Evolutionary conservation across 148 eudicot species (phyloP).

Genomic region (Nyssa sinensis): DNA sequence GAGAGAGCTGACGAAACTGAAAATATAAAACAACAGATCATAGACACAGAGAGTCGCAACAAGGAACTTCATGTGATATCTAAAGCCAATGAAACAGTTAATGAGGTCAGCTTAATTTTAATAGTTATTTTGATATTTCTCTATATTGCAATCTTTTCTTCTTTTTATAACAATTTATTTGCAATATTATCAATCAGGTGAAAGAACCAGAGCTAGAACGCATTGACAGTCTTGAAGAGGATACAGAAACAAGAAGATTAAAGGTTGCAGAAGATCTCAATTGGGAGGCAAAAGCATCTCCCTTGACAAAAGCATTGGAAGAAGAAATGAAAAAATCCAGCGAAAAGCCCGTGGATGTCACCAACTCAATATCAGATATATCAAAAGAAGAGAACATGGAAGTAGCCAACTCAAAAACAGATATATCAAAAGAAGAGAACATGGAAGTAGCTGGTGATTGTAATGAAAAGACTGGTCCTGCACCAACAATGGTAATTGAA

Average conservation of each 20-base stretch:
- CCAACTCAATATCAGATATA: conserved; percentile 4
- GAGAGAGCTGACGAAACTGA: neutral
- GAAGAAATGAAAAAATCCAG: neutral
- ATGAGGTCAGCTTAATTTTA: conserved; percentile 22
- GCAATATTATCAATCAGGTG: neutral
- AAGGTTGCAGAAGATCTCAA: conserved; percentile 17
- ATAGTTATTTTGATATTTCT: neutral
- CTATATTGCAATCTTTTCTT: neutral
- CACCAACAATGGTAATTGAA: conserved; percentile 11
- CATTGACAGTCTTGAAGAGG: neutral
- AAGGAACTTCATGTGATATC: conserved; percentile 1
- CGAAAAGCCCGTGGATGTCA: conserved; percentile 7
- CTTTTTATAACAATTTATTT: neutral
- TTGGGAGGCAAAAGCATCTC: conserved; percentile 15
- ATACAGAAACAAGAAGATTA: conserved; percentile 7
- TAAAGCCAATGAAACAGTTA: conserved; percentile 1
- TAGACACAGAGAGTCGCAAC: conserved; percentile 1
- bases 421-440: conserved; percentile 21
- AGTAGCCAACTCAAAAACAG: conserved; percentile 1
- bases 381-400: neutral
- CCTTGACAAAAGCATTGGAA: conserved; percentile 4
- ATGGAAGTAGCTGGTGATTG: conserved; percentile 13
- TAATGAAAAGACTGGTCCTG: conserved; percentile 5
- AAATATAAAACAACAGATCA: conserved; percentile 1
- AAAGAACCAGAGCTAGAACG: conserved; percentile 11